Base-by-base conservation (phyloP, 768 basidiomycete species). In the Lentinula guzmanii region DNA sequence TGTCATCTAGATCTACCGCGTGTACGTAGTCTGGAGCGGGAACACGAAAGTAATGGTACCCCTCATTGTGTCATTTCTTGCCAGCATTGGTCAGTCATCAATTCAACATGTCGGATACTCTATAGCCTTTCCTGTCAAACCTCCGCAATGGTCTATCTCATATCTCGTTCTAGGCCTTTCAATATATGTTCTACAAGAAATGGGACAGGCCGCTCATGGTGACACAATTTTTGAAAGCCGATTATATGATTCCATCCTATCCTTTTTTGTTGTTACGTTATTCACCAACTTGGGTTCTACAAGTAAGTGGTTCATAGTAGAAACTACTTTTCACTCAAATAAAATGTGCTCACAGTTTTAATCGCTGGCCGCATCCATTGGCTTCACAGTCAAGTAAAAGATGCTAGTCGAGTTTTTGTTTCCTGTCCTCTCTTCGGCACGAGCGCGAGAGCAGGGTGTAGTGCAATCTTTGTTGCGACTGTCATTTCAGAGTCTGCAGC, bases 401-500 rank as follows among this genome's bases (percentile, higher is more conserved):
- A 43, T 35, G 56, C 41, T 13, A 58, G 45, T 41, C 41, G 18
- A 58, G 45, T 58, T 5, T 31, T 45, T 10, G 42, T 28, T 46
- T 33, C 21, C 6, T 46, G 56, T 24, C 42, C 53, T 39, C 34
- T 39, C 2, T 54, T 35, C 3, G 53, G 37, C 1, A 52, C 53
- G 1, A 54, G 53, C 18, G 53, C 53, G 24, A 35, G n/a, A 3
- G 18, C 53, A 4, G 37, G 53, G 4, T 39, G 37, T 15, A 18
- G 53, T 18, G 53, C 33, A 18, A 35, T 58, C 13, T 46, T 58
- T n/a, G 42, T 58, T 9, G 41, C 56, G 4, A 34, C 18, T 3
- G 45, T 58, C 39, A 58, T 58, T n/a, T 43, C 34, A 43, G 56
- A 58, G 45, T 58, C 56, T 33, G 56, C 24, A 28, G 45, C 56